These are phyloP conservation scores for Ramalina intermedia DNA, from an alignment of 495 filamentous ascomycete genomes.

Conservation along the genomic window DNA sequence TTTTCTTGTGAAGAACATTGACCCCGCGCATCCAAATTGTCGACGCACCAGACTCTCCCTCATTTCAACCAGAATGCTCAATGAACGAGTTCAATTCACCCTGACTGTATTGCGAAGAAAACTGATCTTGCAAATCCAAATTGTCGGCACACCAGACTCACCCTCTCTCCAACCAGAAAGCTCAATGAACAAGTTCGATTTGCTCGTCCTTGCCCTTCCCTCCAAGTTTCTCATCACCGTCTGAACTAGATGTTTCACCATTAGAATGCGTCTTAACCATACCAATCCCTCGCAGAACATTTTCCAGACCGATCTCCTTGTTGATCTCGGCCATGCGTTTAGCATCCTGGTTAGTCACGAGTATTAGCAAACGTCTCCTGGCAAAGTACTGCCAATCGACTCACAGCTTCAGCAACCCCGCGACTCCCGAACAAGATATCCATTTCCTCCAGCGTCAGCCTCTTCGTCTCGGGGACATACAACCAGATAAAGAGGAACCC, in stretches of 20 bases:
- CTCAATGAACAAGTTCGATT: background rate
- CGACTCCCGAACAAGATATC: slow-evolving; percentile 21
- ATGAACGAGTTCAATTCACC: no score
- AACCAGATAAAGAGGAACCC: slow-evolving; percentile 19
- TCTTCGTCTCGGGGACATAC: slow-evolving; percentile 52
- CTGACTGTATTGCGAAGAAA: background rate
- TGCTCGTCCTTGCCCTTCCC: background rate
- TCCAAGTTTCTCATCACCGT: background rate
- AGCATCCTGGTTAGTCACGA: slow-evolving; percentile 39
- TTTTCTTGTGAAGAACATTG: no score
- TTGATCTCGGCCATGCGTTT: slow-evolving; percentile 62
- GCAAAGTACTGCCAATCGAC: background rate
- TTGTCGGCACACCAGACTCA: no score
- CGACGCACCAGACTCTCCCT: no score
- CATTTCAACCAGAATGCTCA: no score
- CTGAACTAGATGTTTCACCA: background rate
- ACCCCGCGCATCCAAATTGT: no score
- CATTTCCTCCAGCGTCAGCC: slow-evolving; percentile 37
- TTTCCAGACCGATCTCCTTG: slow-evolving; percentile 49
- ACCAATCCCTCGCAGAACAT: slow-evolving; percentile 3
- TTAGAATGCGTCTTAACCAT: background rate
- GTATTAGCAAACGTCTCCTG: background rate
- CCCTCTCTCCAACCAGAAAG: background rate
- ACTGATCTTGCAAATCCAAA: background rate
- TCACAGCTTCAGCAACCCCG: slow-evolving; percentile 22